These are phyloP conservation scores for Fusarium pseudocircinatum DNA, from an alignment of 2,329 filamentous ascomycete species.

Conservation along the genomic window DNA sequence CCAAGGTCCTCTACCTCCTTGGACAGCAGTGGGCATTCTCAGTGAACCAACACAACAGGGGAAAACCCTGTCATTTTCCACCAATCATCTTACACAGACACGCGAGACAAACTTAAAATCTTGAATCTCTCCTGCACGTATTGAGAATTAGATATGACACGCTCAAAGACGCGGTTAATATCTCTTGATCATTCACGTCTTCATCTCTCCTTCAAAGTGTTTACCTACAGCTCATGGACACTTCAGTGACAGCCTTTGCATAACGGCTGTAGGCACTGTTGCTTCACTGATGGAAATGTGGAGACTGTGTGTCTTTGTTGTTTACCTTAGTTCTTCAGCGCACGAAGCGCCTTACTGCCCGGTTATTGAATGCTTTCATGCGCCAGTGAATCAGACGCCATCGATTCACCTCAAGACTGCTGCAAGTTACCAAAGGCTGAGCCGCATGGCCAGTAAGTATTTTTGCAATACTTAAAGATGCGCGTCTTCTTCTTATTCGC, in stretches of 20 bases:
- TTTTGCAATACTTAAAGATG: accelerated
- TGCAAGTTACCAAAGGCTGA: too few relatives aligned
- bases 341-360: background rate
- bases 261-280: background rate
- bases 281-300: background rate
- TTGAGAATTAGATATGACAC: accelerated
- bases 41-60: background rate
- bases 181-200: accelerated
- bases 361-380: too few relatives aligned
- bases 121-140: accelerated
- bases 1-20: too few relatives aligned
- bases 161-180: accelerated
- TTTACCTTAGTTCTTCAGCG: background rate
- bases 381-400: background rate
- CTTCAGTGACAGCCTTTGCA: background rate
- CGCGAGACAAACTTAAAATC: accelerated
- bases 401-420: accelerated
- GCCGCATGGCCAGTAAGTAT: background rate
- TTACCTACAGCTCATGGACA: accelerated
- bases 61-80: background rate
- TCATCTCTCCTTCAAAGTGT: accelerated
- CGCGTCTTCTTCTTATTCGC: accelerated
- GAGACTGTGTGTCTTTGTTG: background rate
- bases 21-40: background rate
- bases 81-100: background rate